These are phyloP conservation scores for Fusarium continuum DNA, from an alignment of 2,329 filamentous ascomycete genomes.

Conservation along the genomic window DNA sequence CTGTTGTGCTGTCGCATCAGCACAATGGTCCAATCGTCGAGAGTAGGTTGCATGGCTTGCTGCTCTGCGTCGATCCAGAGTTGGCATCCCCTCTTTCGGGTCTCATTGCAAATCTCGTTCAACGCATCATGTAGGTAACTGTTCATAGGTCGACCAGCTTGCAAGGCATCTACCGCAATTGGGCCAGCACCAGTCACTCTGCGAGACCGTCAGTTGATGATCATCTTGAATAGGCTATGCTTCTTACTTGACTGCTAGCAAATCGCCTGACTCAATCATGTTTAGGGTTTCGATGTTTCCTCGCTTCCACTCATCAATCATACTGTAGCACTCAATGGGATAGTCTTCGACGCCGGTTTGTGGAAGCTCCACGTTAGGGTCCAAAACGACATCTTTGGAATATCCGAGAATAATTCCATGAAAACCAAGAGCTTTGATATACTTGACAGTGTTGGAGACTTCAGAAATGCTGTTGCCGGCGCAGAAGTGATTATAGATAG, in stretches of 20 bases:
- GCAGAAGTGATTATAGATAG: constrained; percentile 66
- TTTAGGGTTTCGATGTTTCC: constrained; percentile 62
- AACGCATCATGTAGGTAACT: constrained; percentile 52
- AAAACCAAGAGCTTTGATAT: constrained; percentile 60
- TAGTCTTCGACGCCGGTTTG: constrained; percentile 12
- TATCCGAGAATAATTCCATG: constrained; percentile 63
- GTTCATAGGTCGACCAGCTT: constrained; percentile 46
- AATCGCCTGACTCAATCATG: constrained; percentile 61
- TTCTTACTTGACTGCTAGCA: constrained; percentile 66
- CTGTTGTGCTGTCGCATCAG: constrained; percentile 53
- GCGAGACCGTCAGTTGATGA: background rate
- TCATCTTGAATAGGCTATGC: fast-evolving
- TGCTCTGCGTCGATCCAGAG: constrained; percentile 59
- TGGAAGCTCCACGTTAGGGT: constrained; percentile 37
- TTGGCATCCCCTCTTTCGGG: constrained; percentile 49
- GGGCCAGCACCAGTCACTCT: constrained; percentile 56
- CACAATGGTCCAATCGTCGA: constrained; percentile 45
- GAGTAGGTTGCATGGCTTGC: constrained; percentile 53
- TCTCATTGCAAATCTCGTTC: constrained; percentile 50
- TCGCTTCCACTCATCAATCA: constrained; percentile 58
- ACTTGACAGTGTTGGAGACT: constrained; percentile 55
- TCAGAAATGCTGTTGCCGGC: constrained; percentile 60
- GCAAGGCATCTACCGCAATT: constrained; percentile 50
- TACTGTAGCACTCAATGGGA: constrained; percentile 15
- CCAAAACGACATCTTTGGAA: constrained; percentile 57